These are phyloP conservation scores for Drosera capensis DNA, from an alignment of 148 eudicot species.

Conservation along the genomic window DNA sequence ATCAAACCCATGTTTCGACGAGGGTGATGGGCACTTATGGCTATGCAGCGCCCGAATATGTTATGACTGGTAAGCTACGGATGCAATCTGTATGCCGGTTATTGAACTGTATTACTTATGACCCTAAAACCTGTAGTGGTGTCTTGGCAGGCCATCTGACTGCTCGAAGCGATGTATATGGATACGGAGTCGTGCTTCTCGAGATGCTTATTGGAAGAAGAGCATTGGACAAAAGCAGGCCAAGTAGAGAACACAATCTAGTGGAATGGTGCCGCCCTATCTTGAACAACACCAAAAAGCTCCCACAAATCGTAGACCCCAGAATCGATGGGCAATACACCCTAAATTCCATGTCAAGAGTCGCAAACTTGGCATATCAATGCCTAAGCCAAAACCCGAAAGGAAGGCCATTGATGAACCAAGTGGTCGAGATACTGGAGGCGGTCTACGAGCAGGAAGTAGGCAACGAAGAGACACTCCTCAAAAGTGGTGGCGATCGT, in stretches of 20 bases:
- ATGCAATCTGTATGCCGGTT: too few relatives aligned
- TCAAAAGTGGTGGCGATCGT: constrained; percentile 19
- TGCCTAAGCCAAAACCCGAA: constrained; percentile 82
- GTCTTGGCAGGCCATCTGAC: constrained; percentile 62
- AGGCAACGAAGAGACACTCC: constrained; percentile 29
- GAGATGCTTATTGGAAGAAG: constrained; percentile 81
- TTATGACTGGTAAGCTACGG: too few relatives aligned
- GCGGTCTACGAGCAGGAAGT: constrained; percentile 32
- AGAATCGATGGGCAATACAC: constrained; percentile 81
- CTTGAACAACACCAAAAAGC: constrained; percentile 60
- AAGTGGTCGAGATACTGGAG: constrained; percentile 65
- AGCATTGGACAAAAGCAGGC: constrained; percentile 69
- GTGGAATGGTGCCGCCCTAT: constrained; percentile 85
- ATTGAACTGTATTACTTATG: too few relatives aligned
- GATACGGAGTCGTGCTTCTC: constrained; percentile 73
- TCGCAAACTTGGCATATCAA: constrained; percentile 60
- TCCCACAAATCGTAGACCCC: constrained; percentile 46
- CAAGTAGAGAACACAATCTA: constrained; percentile 67
- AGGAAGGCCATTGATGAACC: constrained; percentile 73
- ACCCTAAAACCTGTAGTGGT: not conserved
- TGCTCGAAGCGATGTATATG: constrained; percentile 76
- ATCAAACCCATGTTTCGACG: too few relatives aligned
- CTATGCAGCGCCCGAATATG: too few relatives aligned
- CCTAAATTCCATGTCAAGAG: constrained; percentile 39
- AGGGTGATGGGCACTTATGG: too few relatives aligned